Evolutionary conservation across 2,329 filamentous ascomycete species (phyloP).

Genomic region (Pestalotiopsis sp.): DNA sequence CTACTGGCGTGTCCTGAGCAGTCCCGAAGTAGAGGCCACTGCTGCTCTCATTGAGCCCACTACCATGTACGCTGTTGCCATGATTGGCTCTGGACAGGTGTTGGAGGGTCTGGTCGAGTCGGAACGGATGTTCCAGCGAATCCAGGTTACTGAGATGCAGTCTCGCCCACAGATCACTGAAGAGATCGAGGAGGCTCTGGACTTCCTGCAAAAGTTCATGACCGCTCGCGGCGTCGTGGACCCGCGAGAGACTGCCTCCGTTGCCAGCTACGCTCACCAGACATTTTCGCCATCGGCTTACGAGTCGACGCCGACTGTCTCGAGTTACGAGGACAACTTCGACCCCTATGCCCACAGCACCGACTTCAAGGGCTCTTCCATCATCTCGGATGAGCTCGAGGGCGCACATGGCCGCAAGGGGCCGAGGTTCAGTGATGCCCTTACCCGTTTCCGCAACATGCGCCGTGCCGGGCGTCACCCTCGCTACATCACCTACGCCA

Average conservation of each 20-base stretch:
- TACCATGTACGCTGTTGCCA: constrained; percentile 85
- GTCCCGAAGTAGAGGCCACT: constrained; percentile 60
- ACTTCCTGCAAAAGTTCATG: constrained; percentile 68
- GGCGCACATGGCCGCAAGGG: constrained; percentile 74
- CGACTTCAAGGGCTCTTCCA: constrained; percentile 89
- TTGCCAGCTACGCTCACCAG: constrained; percentile 47
- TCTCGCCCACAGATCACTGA: constrained; percentile 63
- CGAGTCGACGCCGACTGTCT: constrained; percentile 56
- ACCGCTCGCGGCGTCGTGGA: constrained; percentile 55
- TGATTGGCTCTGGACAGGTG: constrained; percentile 83
- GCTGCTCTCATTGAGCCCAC: constrained; percentile 80
- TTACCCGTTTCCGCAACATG: constrained; percentile 88
- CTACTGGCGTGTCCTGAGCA: constrained; percentile 78
- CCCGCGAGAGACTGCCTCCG: constrained; percentile 55
- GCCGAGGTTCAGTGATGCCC: constrained; percentile 75
- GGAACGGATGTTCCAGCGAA: constrained; percentile 84
- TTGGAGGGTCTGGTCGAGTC: constrained; percentile 80
- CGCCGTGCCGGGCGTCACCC: constrained; percentile 89
- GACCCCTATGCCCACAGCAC: constrained; percentile 90
- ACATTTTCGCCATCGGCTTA: constrained; percentile 54
- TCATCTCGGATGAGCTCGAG: constrained; percentile 89
- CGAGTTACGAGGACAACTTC: constrained; percentile 77
- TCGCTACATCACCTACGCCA: constrained; percentile 94
- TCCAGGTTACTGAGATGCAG: constrained; percentile 63
- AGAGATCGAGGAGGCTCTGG: constrained; percentile 84